A percentile compares a stretch with the other conserved stretches of the same genome.
phyloP scores from a whole-genome alignment of 73 alveolate genomes.

The Tetrahymena borealis region DNA sequence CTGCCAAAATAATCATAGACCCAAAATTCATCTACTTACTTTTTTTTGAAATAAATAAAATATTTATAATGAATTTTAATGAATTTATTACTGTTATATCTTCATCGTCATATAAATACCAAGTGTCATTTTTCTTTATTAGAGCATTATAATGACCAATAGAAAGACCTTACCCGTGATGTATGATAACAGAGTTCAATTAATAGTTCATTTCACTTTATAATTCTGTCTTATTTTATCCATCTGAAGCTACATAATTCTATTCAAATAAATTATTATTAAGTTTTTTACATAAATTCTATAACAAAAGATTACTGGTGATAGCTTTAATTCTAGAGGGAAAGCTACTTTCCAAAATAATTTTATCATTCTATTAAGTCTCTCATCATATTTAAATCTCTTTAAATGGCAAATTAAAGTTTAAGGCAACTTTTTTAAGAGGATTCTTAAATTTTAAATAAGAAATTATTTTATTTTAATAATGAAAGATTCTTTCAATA shows the following conservation, averaged over 20 bases:
- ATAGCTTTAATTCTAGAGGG: neutral
- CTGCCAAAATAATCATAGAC: constrained; percentile 17
- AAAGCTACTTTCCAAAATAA: constrained; percentile 20
- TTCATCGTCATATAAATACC: constrained; percentile 43
- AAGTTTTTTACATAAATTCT: neutral
- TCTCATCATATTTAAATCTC: constrained; percentile 39
- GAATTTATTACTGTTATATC: constrained; percentile 14
- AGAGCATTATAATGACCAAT: constrained; percentile 31
- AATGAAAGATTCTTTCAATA: neutral
- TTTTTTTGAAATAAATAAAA: neutral
- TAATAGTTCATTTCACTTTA: neutral
- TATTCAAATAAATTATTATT: neutral
- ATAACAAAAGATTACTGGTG: neutral
- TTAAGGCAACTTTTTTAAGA: constrained; percentile 5
- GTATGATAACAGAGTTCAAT: constrained; percentile 25
- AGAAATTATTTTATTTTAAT: no score
- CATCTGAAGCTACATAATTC: neutral
- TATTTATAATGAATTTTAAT: neutral
- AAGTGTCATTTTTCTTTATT: constrained; percentile 6
- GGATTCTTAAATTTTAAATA: neutral
- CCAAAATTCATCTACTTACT: neutral
- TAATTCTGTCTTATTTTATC: neutral
- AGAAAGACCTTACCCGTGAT: constrained; percentile 30
- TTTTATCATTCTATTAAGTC: constrained; percentile 23
- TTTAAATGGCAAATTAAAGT: constrained; percentile 18